Base-by-base conservation (phyloP, 2,329 filamentous ascomycete genomes). In the Ophiostoma novo-ulmi region DNA sequence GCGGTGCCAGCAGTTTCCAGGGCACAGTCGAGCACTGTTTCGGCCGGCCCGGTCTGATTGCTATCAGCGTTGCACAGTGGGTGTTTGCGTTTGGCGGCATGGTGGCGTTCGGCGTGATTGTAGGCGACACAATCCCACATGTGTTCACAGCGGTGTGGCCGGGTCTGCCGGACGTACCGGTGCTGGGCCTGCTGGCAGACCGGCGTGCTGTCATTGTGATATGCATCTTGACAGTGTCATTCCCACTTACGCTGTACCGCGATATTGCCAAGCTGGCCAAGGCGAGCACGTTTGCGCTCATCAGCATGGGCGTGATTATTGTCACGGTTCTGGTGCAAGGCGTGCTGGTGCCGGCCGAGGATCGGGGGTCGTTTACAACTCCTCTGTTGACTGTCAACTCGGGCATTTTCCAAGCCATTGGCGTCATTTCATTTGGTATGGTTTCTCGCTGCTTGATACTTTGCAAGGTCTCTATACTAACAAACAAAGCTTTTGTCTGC, bases 201-300 rank as follows among this genome's bases (percentile, higher is more conserved):
- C 86, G 95, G 76, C 85, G 89, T 76, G 91, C 90, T 4, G 89
- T 94, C 69, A 99, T 98, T 80, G 86, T 93, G n/a, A 81, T 98
- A 70, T 94, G 97, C 78, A 88, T 93, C 68, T 78, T 97, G 77
- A 90, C 90, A 48, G 85, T 98, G 73, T 97, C 94, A 70, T 98
- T 91, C 78, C 95, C 95, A 5, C 81, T 99, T 77, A 96, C 93
- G 69, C 82, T 99, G 70, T 99, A 99, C 82, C 86, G 95, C 76
- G 95, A 99, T 80, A 99, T 99, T 81, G 91, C 95, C 71, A 98
- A 98, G 93, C 85, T 99, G 78, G 93, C 95, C 66, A 98, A 97
- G 86, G 95, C 95, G 76, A 97, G 93, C 77, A 95, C 94, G 10
- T 83, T 98, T 76, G 95, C 95, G 38, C 85, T 99, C 71, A 85